Conservation (phyloP, 2,329 filamentous ascomycete genomes). For the Lachnellula cervina region DNA sequence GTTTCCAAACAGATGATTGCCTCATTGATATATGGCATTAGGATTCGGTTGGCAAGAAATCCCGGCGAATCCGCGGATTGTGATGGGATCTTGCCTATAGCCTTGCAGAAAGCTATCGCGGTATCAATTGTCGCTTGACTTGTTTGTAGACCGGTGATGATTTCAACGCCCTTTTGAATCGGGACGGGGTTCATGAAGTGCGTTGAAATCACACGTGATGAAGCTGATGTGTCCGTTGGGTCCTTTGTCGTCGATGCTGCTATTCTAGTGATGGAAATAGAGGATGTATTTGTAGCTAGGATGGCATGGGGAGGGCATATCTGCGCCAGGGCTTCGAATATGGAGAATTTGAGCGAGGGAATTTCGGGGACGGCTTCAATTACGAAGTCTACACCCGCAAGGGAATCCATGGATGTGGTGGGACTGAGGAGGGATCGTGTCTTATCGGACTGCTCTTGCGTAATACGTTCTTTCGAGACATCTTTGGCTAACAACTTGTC, state of each 20-base stretch:
- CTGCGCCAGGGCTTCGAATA: constrained; percentile 77
- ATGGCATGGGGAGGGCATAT: constrained; percentile 82
- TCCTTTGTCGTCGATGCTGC: constrained; percentile 78
- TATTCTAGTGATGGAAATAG: constrained; percentile 94
- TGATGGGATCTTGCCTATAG: constrained; percentile 89
- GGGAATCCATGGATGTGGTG: constrained; percentile 68
- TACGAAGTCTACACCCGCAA: constrained; percentile 86
- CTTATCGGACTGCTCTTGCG: constrained; percentile 72
- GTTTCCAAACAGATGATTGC: constrained; percentile 95
- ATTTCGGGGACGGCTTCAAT: constrained; percentile 98
- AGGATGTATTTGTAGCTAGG: constrained; percentile 96
- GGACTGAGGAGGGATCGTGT: constrained; percentile 65
- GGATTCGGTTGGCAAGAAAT: constrained; percentile 91
- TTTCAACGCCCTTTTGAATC: constrained; percentile 94
- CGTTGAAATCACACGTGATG: constrained; percentile 86
- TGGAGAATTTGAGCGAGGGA: constrained; percentile 76
- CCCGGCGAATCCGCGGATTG: constrained; percentile 86
- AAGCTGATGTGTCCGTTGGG: constrained; percentile 72
- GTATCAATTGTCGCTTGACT: constrained; percentile 75
- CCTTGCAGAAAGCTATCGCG: constrained; percentile 78
- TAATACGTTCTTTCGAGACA: constrained; percentile 80
- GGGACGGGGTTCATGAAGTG: constrained; percentile 99
- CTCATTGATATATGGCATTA: constrained; percentile 99
- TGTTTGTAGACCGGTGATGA: constrained; percentile 91
- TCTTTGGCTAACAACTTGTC: constrained; percentile 94